Conservation (phyloP, 176 grass and related monocot genomes). For the barley (Hordeum vulgare) region MorexV3_pseudomolecules_assembly NC_058521.1:498926468-498926967, state of each 20-base stretch:
- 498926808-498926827: neutral
- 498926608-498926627: neutral
- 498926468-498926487: neutral
- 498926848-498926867: neutral
- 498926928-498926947: neutral
- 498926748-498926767: neutral
- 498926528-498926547: neutral
- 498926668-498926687: neutral
- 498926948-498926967: neutral
- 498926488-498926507: neutral
- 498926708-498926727: neutral
- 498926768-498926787: neutral
- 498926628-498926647: neutral
- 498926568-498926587: conserved; percentile 11
- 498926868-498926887: neutral
- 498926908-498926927: neutral
- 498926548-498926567: neutral
- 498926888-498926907: neutral
- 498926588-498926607: neutral
- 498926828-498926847: neutral
- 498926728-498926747: neutral
- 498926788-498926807: neutral
- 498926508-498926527: neutral
- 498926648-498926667: neutral
- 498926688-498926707: neutral